A percentile compares a stretch with the other conserved stretches of the same genome.
Evolutionary conservation across 2,329 filamentous ascomycete genomes (phyloP).

Genomic region (Talaromyces rugulosus): DNA sequence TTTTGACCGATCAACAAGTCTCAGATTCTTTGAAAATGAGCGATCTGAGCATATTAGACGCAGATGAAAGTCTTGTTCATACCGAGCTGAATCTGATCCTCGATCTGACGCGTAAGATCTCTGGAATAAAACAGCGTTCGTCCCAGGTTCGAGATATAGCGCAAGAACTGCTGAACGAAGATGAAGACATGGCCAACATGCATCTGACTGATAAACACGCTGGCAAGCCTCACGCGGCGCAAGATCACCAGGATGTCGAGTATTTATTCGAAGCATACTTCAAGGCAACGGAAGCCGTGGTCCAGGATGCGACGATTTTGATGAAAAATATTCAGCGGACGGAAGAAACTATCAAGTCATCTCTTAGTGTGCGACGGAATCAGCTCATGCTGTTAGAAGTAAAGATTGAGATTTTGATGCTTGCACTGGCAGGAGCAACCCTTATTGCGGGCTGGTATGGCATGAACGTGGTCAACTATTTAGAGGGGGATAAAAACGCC

Average conservation of each 20-base stretch:
- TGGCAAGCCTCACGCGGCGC: constrained; percentile 24
- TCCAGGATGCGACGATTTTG: constrained; percentile 24
- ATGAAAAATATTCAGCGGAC: constrained; percentile 27
- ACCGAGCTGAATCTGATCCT: constrained; percentile 24
- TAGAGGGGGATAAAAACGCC: constrained; percentile 29
- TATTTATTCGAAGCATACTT: constrained; percentile 36
- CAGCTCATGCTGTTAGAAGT: constrained; percentile 38
- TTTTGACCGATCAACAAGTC: constrained; percentile 12
- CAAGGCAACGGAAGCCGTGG: constrained; percentile 31
- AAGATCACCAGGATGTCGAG: constrained; percentile 35
- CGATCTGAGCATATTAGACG: constrained; percentile 15
- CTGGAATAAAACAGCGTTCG: constrained; percentile 28
- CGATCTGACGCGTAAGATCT: constrained; percentile 23
- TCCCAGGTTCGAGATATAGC: constrained; percentile 30
- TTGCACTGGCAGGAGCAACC: constrained; percentile 32
- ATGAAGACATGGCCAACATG: constrained; percentile 35
- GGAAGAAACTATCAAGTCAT: constrained; percentile 29
- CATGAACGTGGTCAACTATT: constrained; percentile 36
- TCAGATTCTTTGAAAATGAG: background rate
- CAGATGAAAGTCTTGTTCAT: constrained; percentile 18
- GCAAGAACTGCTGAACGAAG: constrained; percentile 30
- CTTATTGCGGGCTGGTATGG: constrained; percentile 33
- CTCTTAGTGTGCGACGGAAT: constrained; percentile 33
- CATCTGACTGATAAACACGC: constrained; percentile 29
- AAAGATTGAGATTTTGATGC: constrained; percentile 33